A percentile compares a stretch with the other conserved stretches of the same genome.
Evolutionary conservation across 2,329 filamentous ascomycete genomes (phyloP).

Genomic region (Diplodia intermedia): DNA sequence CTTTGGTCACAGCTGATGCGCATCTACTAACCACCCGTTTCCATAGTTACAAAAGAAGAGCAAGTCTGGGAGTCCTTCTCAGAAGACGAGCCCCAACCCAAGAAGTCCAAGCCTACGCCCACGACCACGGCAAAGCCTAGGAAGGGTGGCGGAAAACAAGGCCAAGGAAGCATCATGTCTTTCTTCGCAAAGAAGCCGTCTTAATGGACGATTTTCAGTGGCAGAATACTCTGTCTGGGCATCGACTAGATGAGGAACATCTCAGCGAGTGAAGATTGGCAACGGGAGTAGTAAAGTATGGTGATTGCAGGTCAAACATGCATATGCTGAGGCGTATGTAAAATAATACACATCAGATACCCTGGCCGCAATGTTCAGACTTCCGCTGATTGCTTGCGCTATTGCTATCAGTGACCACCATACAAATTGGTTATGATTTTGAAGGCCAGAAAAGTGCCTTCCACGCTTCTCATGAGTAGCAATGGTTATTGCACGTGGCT

Average conservation of each 20-base stretch:
- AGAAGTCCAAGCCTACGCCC: constrained; percentile 59
- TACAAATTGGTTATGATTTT: no score
- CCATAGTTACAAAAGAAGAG: constrained; percentile 78
- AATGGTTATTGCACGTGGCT: no score
- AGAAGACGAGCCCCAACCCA: constrained; percentile 75
- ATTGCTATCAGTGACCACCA: no score
- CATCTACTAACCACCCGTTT: constrained; percentile 47
- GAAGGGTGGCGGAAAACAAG: constrained; percentile 50
- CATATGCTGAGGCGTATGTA: not conserved
- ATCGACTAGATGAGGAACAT: not conserved
- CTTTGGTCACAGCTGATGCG: constrained; percentile 60
- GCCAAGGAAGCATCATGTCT: constrained; percentile 86
- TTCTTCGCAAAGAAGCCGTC: constrained; percentile 77
- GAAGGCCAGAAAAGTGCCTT: no score
- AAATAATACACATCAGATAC: constrained; percentile 2
- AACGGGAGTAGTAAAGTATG: not conserved
- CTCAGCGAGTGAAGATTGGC: not conserved
- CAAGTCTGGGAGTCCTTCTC: constrained; percentile 90
- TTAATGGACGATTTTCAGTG: not conserved
- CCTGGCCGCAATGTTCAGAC: not conserved
- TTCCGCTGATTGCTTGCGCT: not conserved
- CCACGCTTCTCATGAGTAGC: no score
- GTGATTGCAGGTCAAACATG: not conserved
- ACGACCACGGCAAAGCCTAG: constrained; percentile 60
- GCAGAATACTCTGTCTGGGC: not conserved